Evolutionary conservation across 768 basidiomycete species (phyloP), one percentile per base, ranked within the genome.

Genomic region (Amanita rimosa): DNA sequence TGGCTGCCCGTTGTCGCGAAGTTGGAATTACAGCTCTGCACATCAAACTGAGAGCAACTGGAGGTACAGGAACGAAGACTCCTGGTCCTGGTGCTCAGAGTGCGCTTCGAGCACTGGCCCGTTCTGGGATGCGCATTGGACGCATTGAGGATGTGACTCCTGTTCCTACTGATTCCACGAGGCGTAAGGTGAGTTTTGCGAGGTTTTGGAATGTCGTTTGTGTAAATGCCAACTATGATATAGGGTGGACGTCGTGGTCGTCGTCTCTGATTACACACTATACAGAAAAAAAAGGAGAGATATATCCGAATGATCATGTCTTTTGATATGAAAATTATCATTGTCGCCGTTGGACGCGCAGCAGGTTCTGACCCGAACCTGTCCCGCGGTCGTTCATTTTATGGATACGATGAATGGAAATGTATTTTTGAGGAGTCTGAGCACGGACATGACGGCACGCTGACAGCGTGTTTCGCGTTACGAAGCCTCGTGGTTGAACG

Each of bases 211-310:
- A n/a, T n/a, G n/a, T n/a, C n/a, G n/a, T n/a, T n/a, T n/a, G n/a
- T n/a, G n/a, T n/a, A n/a, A n/a, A n/a, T n/a, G n/a, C n/a, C n/a
- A n/a, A n/a, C n/a, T n/a, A n/a, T n/a, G n/a, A n/a, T n/a, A 10
- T 55, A 92, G 93, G 94, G 93, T 83, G 93, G 93, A 92, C 89
- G 93, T 59, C 91, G 93, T 72, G 93, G 93, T 89, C 87, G 93
- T 62, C 90, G 93, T 85, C 79, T 95, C 61, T 88, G 66, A 73
- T 68, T 41, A 24, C 24, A 46, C 21, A 46, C n/a, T n/a, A n/a
- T n/a, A n/a, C n/a, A n/a, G n/a, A n/a, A n/a, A n/a, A n/a, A n/a
- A n/a, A n/a, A n/a, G n/a, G n/a, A n/a, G n/a, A n/a, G 50, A 44
- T 52, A 53, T 55, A 52, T 31, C 49, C 56, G 43, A 52, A 39